Base-by-base conservation (phyloP, 2,329 filamentous ascomycete species). In the Emmonsiellopsis sp. region DNA sequence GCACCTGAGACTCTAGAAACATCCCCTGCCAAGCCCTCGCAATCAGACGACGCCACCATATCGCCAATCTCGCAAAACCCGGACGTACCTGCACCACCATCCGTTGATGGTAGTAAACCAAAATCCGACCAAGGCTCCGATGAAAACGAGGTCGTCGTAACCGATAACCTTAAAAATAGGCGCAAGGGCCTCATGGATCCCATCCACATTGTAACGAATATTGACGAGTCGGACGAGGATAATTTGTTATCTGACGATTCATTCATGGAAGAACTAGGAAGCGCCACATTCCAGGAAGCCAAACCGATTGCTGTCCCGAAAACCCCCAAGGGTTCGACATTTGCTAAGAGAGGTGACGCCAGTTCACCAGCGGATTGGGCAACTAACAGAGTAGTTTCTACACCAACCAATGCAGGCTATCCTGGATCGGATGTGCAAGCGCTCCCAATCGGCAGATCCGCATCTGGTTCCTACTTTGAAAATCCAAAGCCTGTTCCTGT, bases 261-360 rank as follows among this genome's bases (percentile, higher is more conserved):
- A 13, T 80, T 91, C 57, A 86, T 94, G 80, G 87, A 94, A 54
- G 90, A 95, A 70, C 73, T 95, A 53, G 86, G 89, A 62, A 86
- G 82, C 53, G 90, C 89, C 31, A 90, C 86, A 2, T 74, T 95
- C 15, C 80, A 93, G 65, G 83, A 95, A 71, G 89, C 89, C n/a
- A 86, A 85, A 65, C 85, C 88, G 2, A 82, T 94, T 58, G 79
- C 80, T 1, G 83, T 93, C 7, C 83, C 86, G 20, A 91, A 90
- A 67, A 89, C 89, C n/a, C 88, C 90, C n/a, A n/a, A 13, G n/a
- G 81, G 86, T 42, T 85, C 81, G 11, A 80, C 86, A 0, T 81
- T 82, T 58, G 70, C 77, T 34, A 67, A 62, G 52, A 64, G 66
- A 58, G 63, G 63, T 55, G 57, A 68, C 54, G 64, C 65, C 10